Conservation (phyloP, 257 asterid genomes). For the Solanum megistacrolobum region DNA sequence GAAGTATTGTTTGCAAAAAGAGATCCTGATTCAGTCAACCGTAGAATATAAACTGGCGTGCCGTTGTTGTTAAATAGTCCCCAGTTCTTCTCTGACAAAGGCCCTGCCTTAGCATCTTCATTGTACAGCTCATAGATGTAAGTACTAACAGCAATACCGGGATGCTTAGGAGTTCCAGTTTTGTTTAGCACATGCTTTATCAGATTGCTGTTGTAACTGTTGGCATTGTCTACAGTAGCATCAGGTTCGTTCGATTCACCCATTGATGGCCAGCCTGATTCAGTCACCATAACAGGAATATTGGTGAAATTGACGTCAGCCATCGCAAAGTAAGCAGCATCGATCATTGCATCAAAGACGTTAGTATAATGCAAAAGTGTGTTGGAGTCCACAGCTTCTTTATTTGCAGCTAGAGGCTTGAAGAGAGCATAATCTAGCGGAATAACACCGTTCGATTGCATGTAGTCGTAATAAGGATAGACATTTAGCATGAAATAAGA, state of each 20-base stretch:
- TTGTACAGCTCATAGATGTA: slow-evolving; percentile 83
- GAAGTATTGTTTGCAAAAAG: slow-evolving; percentile 65
- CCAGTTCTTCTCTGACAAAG: slow-evolving; percentile 85
- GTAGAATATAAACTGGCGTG: slow-evolving; percentile 51
- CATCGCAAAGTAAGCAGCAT: slow-evolving; percentile 89
- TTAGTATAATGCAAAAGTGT: slow-evolving; percentile 74
- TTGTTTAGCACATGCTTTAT: slow-evolving; percentile 60
- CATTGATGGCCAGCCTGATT: slow-evolving; percentile 88
- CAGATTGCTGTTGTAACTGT: slow-evolving; percentile 74
- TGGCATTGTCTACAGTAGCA: slow-evolving; percentile 74
- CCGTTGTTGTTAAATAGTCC: slow-evolving; percentile 70
- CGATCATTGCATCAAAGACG: slow-evolving; percentile 82
- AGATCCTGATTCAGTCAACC: slow-evolving; percentile 53
- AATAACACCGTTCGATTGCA: slow-evolving; percentile 61
- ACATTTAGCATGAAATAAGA: slow-evolving; percentile 69
- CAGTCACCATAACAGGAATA: slow-evolving; percentile 70
- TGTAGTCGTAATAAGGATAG: slow-evolving; percentile 67
- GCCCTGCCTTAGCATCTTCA: slow-evolving; percentile 55
- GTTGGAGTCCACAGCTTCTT: slow-evolving; percentile 86
- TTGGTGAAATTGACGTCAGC: slow-evolving; percentile 66
- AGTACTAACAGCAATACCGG: slow-evolving; percentile 60
- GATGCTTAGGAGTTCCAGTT: slow-evolving; percentile 81
- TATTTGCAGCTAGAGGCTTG: slow-evolving; percentile 60
- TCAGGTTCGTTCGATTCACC: slow-evolving; percentile 76
- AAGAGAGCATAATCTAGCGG: slow-evolving; percentile 81